Percentiles rank a stretch among this genome's conserved stretches.
Conservation (phyloP, 176 grass and related monocot species). For the Thalia dealbata region DNA sequence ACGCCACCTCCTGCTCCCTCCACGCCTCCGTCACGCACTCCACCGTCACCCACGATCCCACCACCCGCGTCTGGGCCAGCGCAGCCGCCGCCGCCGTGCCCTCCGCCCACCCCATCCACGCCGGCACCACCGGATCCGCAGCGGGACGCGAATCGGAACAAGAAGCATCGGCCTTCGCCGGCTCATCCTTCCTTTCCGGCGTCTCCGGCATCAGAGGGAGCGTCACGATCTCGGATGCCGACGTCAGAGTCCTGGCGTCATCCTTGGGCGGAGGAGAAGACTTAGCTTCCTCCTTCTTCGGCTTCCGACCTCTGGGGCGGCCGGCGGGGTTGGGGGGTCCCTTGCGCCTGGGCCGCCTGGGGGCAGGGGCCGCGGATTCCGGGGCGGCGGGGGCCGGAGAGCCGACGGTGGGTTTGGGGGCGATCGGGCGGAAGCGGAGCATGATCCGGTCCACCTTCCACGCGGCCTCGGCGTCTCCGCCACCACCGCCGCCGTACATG, state of each 20-base stretch:
- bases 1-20: conserved; percentile 1
- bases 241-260: no score
- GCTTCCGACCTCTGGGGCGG: not conserved
- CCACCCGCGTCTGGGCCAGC: not conserved
- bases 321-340: no score
- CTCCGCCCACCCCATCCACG: not conserved
- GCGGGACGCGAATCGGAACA: not conserved
- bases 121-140: not conserved
- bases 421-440: conserved; percentile 79
- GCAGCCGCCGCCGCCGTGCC: not conserved
- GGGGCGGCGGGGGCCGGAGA: not conserved
- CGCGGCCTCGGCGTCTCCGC: conserved; percentile 11
- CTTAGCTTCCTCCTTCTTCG: not conserved
- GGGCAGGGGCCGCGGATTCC: not conserved
- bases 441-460: conserved; percentile 56
- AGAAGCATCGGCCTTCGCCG: not conserved
- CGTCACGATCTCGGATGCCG: conserved; percentile 24
- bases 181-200: conserved; percentile 2
- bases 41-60: conserved; percentile 37
- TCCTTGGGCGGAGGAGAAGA: no score
- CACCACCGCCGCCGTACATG: conserved; percentile 34
- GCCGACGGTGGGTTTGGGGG: conserved; percentile 44
- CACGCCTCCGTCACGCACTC: conserved; percentile 37
- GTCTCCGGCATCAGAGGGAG: conserved; percentile 8
- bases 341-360: conserved; percentile 12